Conservation (phyloP, 495 filamentous ascomycete genomes). For the Cercophora samala region DNA sequence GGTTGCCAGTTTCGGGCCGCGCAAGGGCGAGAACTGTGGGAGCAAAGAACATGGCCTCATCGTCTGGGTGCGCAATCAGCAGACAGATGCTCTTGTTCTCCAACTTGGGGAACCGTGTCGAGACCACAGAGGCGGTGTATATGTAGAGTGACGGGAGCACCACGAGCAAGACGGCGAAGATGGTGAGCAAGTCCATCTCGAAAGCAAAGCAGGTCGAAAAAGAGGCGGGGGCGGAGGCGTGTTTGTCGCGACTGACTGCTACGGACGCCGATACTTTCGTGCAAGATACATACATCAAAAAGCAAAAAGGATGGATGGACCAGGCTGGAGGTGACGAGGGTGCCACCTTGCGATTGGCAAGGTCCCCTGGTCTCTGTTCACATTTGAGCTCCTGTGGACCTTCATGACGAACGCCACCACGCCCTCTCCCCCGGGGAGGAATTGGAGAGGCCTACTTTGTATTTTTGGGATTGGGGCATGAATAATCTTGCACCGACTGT, state of each 20-base stretch:
- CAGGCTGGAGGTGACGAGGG: no score
- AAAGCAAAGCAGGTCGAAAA: not conserved
- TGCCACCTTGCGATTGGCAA: not conserved
- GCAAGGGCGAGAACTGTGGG: slow-evolving; percentile 81
- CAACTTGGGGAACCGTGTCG: slow-evolving; percentile 62
- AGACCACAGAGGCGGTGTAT: slow-evolving; percentile 55
- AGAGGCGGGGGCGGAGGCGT: no score
- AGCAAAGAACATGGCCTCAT: slow-evolving; percentile 99
- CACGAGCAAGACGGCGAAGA: slow-evolving; percentile 49
- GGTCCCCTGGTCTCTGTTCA: not conserved
- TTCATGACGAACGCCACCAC: not conserved
- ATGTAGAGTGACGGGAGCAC: slow-evolving; percentile 59
- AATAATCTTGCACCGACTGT: no score
- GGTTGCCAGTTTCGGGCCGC: slow-evolving; percentile 69
- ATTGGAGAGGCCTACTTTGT: not conserved
- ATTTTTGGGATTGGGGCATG: no score
- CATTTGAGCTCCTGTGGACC: not conserved
- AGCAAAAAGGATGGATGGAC: no score
- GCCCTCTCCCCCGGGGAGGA: not conserved
- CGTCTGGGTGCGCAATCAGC: slow-evolving; percentile 94
- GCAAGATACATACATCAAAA: not conserved
- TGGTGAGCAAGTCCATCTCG: slow-evolving; percentile 14
- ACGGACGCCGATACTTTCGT: not conserved
- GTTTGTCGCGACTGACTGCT: no score
- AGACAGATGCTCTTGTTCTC: slow-evolving; percentile 79